Conservation (phyloP, 2,329 filamentous ascomycete genomes). For the Claviceps digitariae region DNA sequence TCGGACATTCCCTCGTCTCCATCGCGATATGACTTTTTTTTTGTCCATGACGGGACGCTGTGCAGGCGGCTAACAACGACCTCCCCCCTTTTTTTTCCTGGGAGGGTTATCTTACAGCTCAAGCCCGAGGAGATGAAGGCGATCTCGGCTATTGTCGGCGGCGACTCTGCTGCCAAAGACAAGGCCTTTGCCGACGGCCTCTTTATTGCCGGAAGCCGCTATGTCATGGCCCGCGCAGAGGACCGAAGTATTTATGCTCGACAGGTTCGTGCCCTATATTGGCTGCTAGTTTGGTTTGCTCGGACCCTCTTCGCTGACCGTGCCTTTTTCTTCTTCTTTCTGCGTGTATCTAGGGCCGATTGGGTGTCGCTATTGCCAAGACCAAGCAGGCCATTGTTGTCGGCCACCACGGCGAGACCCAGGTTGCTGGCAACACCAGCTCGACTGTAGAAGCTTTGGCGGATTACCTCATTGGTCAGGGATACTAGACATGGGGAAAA, state of each 20-base stretch:
- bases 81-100: not conserved
- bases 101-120: slow-evolving; percentile 13
- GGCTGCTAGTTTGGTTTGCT: not conserved
- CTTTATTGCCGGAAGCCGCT: slow-evolving; percentile 64
- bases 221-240: slow-evolving; percentile 61
- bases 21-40: not conserved
- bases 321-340: not conserved
- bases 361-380: slow-evolving; percentile 72
- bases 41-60: not conserved
- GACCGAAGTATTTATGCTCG: slow-evolving; percentile 73
- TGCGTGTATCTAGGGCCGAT: slow-evolving; percentile 43
- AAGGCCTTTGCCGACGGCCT: slow-evolving; percentile 60
- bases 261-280: slow-evolving; percentile 45
- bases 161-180: slow-evolving; percentile 37
- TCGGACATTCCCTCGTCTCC: slow-evolving; percentile 13
- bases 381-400: slow-evolving; percentile 81
- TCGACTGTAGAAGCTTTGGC: slow-evolving; percentile 70
- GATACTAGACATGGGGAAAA: slow-evolving; percentile 41
- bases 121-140: slow-evolving; percentile 43
- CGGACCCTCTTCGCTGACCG: not conserved
- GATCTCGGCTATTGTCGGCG: slow-evolving; percentile 38
- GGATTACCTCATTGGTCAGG: slow-evolving; percentile 69
- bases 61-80: not conserved
- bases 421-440: slow-evolving; percentile 62
- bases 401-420: slow-evolving; percentile 66